Conservation (phyloP, 768 basidiomycete species). For the Rhizopogon rudus region DNA sequence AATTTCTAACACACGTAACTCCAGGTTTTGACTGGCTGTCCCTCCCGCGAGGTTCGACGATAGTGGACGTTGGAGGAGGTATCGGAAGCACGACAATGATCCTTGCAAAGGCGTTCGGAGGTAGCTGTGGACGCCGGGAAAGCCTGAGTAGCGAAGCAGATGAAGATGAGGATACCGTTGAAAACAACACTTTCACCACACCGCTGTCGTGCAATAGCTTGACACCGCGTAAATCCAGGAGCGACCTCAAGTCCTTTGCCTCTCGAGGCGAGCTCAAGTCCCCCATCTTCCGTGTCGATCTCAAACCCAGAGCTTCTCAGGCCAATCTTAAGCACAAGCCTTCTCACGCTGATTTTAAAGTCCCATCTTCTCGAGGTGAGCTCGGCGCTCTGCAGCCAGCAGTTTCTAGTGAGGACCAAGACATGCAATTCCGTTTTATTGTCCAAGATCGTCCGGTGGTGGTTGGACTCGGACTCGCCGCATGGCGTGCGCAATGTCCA, state of each 20-base stretch:
- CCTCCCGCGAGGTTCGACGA: conserved; percentile 42
- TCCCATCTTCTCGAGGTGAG: neutral
- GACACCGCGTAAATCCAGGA: neutral
- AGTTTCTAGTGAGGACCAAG: neutral
- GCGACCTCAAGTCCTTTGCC: neutral
- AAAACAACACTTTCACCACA: neutral
- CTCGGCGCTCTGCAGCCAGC: neutral
- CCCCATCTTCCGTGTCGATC: neutral
- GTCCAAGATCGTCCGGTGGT: conserved; percentile 59
- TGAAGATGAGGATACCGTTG: neutral
- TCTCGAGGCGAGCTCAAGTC: neutral
- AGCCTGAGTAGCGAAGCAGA: conserved; percentile 1
- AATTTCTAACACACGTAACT: neutral
- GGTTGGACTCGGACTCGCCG: conserved; percentile 46
- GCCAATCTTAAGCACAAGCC: neutral
- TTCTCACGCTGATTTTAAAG: neutral
- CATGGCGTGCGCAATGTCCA: conserved; percentile 57
- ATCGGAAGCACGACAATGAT: conserved; percentile 50
- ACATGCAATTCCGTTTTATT: conserved; percentile 40
- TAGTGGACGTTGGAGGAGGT: conserved; percentile 70
- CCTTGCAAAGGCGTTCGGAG: conserved; percentile 34
- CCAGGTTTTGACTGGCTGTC: conserved; percentile 57
- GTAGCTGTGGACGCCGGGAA: neutral
- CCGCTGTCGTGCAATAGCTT: neutral
- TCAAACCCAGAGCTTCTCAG: neutral